phyloP scores from a whole-genome alignment of 2,329 filamentous ascomycete genomes.

The Calycina marina region DNA sequence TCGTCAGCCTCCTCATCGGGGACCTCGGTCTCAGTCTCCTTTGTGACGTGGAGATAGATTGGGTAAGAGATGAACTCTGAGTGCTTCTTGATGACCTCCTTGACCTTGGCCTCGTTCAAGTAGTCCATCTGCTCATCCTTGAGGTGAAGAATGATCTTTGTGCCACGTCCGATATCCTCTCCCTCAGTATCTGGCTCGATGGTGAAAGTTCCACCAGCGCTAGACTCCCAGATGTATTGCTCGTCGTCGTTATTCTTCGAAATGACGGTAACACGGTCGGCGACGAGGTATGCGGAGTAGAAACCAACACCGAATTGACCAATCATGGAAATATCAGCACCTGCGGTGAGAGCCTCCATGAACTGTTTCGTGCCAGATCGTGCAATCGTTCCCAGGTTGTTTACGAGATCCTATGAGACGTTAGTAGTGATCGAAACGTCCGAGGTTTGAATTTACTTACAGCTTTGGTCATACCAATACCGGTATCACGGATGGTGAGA shows the following conservation, averaged over 20 bases:
- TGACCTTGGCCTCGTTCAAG: constrained; percentile 97
- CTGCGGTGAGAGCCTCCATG: constrained; percentile 97
- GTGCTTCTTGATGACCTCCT: constrained; percentile 99
- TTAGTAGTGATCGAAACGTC: constrained; percentile 23
- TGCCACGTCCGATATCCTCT: constrained; percentile 81
- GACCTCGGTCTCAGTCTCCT: constrained; percentile 98
- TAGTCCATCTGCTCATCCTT: constrained; percentile 99
- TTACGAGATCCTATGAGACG: constrained; percentile 72
- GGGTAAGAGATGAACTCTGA: constrained; percentile 99
- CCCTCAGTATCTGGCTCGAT: constrained; percentile 83
- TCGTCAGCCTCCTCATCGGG: constrained; percentile 48
- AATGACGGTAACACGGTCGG: constrained; percentile 86
- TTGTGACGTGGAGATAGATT: constrained; percentile 98
- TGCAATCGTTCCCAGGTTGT: constrained; percentile 99
- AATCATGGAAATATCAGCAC: constrained; percentile 99
- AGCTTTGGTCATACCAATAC: constrained; percentile 99
- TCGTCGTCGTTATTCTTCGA: constrained; percentile 99
- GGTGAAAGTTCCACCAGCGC: constrained; percentile 92
- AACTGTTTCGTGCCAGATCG: constrained; percentile 99
- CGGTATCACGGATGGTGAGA: constrained; percentile 89
- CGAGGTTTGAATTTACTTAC: constrained; percentile 40
- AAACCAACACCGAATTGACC: constrained; percentile 99
- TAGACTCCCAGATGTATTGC: constrained; percentile 99
- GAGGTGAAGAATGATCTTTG: constrained; percentile 95
- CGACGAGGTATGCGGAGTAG: constrained; percentile 99